phyloP scores from a whole-genome alignment of 2,329 filamentous ascomycete species.

The Penicillium janthinellum region DNA sequence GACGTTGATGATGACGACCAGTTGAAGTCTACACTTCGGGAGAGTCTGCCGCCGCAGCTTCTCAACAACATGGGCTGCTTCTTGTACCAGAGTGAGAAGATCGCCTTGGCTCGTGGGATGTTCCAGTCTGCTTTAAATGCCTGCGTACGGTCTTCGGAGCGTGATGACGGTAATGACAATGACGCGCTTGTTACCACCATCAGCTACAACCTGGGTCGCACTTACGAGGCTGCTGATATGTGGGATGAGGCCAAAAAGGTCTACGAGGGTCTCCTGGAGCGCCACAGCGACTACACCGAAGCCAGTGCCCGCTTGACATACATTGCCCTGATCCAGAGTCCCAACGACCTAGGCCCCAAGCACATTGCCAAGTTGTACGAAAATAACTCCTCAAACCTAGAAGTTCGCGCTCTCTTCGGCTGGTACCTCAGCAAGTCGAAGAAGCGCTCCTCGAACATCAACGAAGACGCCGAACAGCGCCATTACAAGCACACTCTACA shows the following conservation, averaged over 20 bases:
- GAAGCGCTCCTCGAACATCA: constrained; percentile 76
- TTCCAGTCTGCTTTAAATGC: constrained; percentile 91
- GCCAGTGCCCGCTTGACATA: constrained; percentile 87
- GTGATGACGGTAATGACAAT: constrained; percentile 74
- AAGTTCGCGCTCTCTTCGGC: constrained; percentile 89
- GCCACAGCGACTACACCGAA: constrained; percentile 90
- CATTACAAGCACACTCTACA: constrained; percentile 97
- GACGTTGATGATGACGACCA: constrained; percentile 62
- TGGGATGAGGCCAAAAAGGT: constrained; percentile 82
- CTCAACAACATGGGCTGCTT: constrained; percentile 98
- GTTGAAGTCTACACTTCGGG: constrained; percentile 63
- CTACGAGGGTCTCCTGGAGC: constrained; percentile 80
- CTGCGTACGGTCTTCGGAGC: constrained; percentile 78
- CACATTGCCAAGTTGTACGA: constrained; percentile 84
- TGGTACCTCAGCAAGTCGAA: constrained; percentile 93
- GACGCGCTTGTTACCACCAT: constrained; percentile 94
- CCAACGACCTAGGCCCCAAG: constrained; percentile 83
- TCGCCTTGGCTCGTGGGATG: constrained; percentile 75
- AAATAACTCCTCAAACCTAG: constrained; percentile 78
- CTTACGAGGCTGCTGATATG: constrained; percentile 83
- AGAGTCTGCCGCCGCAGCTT: constrained; percentile 81
- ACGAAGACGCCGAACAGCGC: constrained; percentile 86
- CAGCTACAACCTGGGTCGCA: constrained; percentile 92
- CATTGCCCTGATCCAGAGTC: constrained; percentile 78
- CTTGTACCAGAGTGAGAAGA: constrained; percentile 83